Evolutionary conservation across 2,329 filamentous ascomycete species (phyloP), one percentile per base, ranked within the genome.

Genomic region (Stagonosporopsis cucurbitacearum): DNA sequence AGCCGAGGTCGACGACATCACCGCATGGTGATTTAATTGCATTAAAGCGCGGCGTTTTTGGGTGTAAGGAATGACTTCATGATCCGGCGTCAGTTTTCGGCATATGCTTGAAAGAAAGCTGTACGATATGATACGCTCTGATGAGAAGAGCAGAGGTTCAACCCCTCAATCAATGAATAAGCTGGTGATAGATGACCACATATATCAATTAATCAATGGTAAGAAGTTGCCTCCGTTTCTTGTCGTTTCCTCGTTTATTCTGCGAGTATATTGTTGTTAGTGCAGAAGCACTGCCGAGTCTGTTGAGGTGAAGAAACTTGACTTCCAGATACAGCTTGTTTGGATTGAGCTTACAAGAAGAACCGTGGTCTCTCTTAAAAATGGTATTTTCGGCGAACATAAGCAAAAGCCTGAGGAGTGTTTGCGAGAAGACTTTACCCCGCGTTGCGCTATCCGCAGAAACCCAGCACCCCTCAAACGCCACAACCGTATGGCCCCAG

Each of bases 1-100:
- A 78, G 93, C 92, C 1, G 95, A 98, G 77, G 92, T 97, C 19
- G 94, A 94, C 58, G 95, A 98, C 72, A 96, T 97, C 66, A 96
- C 92, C 30, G 92, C 92, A 20, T 97, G 93, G 93, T 97, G 84
- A 64, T 36, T 33, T 30, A 28, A 35, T 43, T 52, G 19, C 20
- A 48, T 51, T 51, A 65, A 13, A 70, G 65, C 66, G 58, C 48
- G 68, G 69, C 67, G 66, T 74, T 69, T 3, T 59, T 36, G 28
- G 43, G 20, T 41, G 40, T 22, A 39, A 57, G 48, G 50, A 42
- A 43, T 13, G 6, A 25, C 5, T 63, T 61, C 60, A 64, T 65
- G 35, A 50, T 36, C 37, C 43, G 62, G 61, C 64, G 66, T 65
- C 64, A 63, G 60, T 61, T 69, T 74, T 74, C 66, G 70, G 70